Base-by-base conservation (phyloP, 768 basidiomycete species). In the Mycena epipterygia region DNA sequence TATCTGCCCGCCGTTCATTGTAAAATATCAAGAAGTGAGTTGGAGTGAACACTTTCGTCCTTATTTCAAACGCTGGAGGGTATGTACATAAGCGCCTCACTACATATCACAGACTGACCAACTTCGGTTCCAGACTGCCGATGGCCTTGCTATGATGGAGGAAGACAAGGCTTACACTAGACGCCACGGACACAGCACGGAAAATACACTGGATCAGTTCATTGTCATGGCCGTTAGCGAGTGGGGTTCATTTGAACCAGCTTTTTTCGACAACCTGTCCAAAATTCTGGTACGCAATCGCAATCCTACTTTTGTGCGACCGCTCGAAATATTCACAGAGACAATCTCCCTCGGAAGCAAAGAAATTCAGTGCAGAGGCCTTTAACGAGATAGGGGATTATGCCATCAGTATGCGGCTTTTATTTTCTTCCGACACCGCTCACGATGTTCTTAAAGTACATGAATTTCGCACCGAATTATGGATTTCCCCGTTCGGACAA, bases 11-110 rank as follows among this genome's bases (percentile, higher is more conserved):
- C 13, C 21, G 46, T 27, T 48, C 19, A 48, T 25, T 27, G 6
- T 23, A 48, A 25, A 48, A 25, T 48, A 5, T 27, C 46, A 48
- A 27, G 46, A 48, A 48, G 2, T 48, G 46, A 48, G 46, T 16
- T 48, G 46, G 46, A 48, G 46, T 48, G 46, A 48, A 48, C 46
- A 48, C 14, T 48, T 48, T 27, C 46, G 46, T 48, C 55, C 55
- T 35, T 35, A 56, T 37, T 56, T 56, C 55, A 56, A 35, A 30
- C 35, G 55, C 55, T 52, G 29, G 29, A 52, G 51, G 51, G 51
- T 52, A 21, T 17, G 29, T 5, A 27, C 23, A 27, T 13, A 9
- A 48, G 21, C n/a, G 25, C 23, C 46, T 48, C 25, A 4, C 2
- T n/a, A n/a, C n/a, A n/a, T 16, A 48, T 27, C 12, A 27, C 46